Evolutionary conservation across 2,329 filamentous ascomycete species (phyloP).

Genomic region (Chaetomium sp.): DNA sequence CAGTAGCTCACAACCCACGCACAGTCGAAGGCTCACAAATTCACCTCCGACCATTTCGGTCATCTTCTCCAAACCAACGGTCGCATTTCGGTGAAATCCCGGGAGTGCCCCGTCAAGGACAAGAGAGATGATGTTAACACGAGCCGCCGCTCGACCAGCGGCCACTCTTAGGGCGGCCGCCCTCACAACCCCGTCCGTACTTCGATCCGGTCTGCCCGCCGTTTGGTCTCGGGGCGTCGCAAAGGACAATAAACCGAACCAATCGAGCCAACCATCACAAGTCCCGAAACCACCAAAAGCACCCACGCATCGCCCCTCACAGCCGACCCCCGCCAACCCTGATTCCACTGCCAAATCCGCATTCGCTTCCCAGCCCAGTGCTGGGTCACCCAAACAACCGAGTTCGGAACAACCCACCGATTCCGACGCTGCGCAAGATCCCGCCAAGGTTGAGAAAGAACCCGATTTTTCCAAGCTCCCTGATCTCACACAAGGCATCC

Average conservation of each 20-base stretch:
- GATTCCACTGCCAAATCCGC: neutral
- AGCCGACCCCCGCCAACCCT: constrained; percentile 10
- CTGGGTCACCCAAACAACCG: constrained; percentile 5
- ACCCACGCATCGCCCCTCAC: constrained; percentile 16
- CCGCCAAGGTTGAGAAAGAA: constrained; percentile 30
- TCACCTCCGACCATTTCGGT: too few relatives aligned
- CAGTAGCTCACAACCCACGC: neutral
- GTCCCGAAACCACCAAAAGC: constrained; percentile 19
- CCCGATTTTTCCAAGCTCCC: constrained; percentile 65
- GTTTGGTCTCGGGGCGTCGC: constrained; percentile 41
- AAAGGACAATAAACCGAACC: constrained; percentile 29
- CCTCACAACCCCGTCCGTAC: constrained; percentile 25
- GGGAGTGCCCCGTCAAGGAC: neutral
- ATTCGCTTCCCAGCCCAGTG: neutral
- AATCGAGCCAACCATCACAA: constrained; percentile 16
- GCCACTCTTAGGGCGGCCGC: constrained; percentile 27
- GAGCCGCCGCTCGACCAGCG: constrained; percentile 33
- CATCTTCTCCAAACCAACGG: too few relatives aligned
- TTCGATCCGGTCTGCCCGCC: constrained; percentile 29
- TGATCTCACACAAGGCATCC: constrained; percentile 89
- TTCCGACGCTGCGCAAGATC: constrained; percentile 12
- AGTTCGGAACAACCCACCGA: neutral
- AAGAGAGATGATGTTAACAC: constrained; percentile 32
- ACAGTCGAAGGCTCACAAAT: too few relatives aligned
- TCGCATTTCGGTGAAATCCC: neutral